Base-by-base conservation (phyloP, 495 filamentous ascomycete genomes). In the Trichodelitschia bisporula region DNA sequence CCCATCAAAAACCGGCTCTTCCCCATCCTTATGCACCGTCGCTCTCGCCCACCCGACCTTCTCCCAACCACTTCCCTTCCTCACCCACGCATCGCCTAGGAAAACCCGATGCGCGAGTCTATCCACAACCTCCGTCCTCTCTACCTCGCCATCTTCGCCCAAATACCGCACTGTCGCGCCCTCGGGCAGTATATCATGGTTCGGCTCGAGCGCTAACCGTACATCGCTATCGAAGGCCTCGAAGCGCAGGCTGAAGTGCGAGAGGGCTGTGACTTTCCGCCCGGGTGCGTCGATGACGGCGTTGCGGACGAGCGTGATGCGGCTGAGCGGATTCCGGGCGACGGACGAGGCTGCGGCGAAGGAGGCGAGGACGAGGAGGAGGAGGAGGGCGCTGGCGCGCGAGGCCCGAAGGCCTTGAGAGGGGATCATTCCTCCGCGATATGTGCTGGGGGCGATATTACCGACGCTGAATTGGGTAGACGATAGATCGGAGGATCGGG, bases 21-120 rank as follows among this genome's bases (percentile, higher is more conserved):
- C 38, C 2, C 86, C 86, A 55, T 97, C 86, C 38, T 56, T 59
- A 39, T 59, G 58, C 19, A 97, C 51, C 30, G 70, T 62, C 28
- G 92, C 68, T 39, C 86, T 65, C 16, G 82, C 73, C 78, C 77
- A 92, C 27, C 86, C 86, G 13, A 67, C 70, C 40, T 73, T 67
- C 25, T 64, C 64, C 84, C 82, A 92, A 37, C 66, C 56, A 32
- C 51, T 66, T 47, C 45, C 53, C 35, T 64, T 56, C 13, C 62
- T 57, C 29, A 80, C 44, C 59, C 77, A 79, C 6, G 77, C 60
- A 15, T 67, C 58, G 16, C 86, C 86, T 45, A 69, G 79, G 56
- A 72, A 97, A 1, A 95, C 69, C 38, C 69, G 72, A 47, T 90
- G 76, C 4, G 69, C 68, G 29, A 57, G 48, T 28, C 82, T 61